A percentile compares a stretch with the other conserved stretches of the same genome.
Evolutionary conservation across 148 eudicot genomes (phyloP).

Genomic region (Dysphania ambrosioides): DNA sequence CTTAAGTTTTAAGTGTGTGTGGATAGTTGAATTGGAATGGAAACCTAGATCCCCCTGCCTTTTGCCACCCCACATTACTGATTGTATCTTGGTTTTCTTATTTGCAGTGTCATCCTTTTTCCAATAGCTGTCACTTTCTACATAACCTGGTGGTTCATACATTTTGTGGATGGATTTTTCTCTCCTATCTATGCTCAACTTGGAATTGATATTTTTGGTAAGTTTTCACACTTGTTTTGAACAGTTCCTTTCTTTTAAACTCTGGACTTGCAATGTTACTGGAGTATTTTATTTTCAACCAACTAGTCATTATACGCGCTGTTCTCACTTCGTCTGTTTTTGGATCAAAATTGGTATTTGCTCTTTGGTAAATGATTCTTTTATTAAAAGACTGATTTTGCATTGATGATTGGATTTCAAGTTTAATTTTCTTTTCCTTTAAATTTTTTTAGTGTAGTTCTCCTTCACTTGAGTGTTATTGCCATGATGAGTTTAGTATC

Average conservation of each 20-base stretch:
- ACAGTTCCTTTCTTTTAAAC: not conserved
- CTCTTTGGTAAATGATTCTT: not conserved
- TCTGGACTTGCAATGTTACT: not conserved
- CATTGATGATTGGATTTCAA: not conserved
- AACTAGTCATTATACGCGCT: not conserved
- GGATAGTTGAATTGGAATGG: not conserved
- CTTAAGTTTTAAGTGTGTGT: not conserved
- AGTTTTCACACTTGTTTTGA: conserved; percentile 17
- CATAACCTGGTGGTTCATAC: conserved; percentile 89
- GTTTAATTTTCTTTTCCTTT: not conserved
- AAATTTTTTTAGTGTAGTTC: not conserved
- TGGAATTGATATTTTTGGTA: conserved; percentile 82
- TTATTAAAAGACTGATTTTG: not conserved
- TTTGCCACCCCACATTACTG: not conserved
- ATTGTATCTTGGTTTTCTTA: conserved; percentile 15
- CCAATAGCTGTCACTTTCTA: conserved; percentile 86
- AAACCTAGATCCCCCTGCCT: not conserved
- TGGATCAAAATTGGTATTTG: not conserved
- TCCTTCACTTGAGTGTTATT: not conserved
- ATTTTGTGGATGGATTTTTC: conserved; percentile 82
- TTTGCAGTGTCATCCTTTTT: conserved; percentile 83
- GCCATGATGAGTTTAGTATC: not conserved
- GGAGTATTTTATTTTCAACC: not conserved
- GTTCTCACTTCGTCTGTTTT: not conserved
- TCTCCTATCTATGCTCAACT: conserved; percentile 86